These are phyloP conservation scores for Solanum medicagineum DNA, from an alignment of 257 asterid genomes.

Conservation along the genomic window DNA sequence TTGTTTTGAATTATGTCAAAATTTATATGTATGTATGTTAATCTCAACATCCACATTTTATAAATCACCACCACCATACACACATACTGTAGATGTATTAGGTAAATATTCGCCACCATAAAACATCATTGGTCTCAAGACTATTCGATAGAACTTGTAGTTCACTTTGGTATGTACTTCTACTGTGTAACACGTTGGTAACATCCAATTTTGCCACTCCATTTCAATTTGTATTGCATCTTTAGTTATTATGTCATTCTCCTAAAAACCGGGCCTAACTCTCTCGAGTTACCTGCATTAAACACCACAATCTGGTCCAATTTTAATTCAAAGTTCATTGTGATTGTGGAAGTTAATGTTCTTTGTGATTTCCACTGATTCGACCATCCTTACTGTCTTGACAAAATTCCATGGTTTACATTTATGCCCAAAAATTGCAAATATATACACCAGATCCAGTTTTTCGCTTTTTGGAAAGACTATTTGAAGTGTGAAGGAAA, in stretches of 20 bases:
- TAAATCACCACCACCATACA: too few species aligned
- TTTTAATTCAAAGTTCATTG: not conserved
- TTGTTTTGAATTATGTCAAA: not conserved
- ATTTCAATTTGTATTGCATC: not conserved
- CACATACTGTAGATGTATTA: too few species aligned
- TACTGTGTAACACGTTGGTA: not conserved
- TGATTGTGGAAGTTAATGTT: not conserved
- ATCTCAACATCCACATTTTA: too few species aligned
- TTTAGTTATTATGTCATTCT: not conserved
- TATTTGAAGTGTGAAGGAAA: not conserved
- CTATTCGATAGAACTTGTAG: not conserved
- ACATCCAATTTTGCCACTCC: not conserved
- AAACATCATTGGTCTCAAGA: too few species aligned
- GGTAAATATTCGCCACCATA: too few species aligned
- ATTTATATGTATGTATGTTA: too few species aligned
- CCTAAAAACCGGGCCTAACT: not conserved
- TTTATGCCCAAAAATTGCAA: not conserved
- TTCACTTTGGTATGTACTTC: not conserved
- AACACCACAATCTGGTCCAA: not conserved
- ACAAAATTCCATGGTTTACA: not conserved
- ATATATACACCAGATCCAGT: not conserved
- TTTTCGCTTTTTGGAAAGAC: not conserved
- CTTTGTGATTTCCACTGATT: not conserved
- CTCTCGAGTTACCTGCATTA: not conserved
- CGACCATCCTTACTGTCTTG: not conserved